A percentile compares a stretch with the other conserved stretches of the same genome.
phyloP scores from a whole-genome alignment of 345 rosid species.

The Arabidopsis arenosa region DNA sequence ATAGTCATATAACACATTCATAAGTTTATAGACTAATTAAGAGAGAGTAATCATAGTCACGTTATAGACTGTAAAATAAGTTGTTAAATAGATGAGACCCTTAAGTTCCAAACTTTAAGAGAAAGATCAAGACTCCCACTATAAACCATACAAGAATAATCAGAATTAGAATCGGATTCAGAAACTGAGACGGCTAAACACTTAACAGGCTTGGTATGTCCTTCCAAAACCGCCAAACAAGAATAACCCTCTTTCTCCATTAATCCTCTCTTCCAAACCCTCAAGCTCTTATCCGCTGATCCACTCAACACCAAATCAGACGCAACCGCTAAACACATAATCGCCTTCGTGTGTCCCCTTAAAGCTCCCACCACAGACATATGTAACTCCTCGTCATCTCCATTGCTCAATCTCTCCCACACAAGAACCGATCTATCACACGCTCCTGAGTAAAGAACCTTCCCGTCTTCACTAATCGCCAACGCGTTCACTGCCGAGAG shows the following conservation, averaged over 20 bases:
- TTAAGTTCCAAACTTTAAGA: slow-evolving; percentile 58
- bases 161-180: slow-evolving; percentile 36
- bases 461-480: slow-evolving; percentile 64
- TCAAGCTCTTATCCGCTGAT: slow-evolving; percentile 66
- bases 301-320: slow-evolving; percentile 69
- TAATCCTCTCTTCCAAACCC: slow-evolving; percentile 66
- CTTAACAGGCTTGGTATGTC: slow-evolving; percentile 71
- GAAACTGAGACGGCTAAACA: slow-evolving; percentile 52
- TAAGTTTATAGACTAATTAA: background rate
- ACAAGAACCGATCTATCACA: slow-evolving; percentile 78
- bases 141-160: slow-evolving; percentile 52
- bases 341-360: slow-evolving; percentile 71
- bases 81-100: slow-evolving; percentile 37
- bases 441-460: slow-evolving; percentile 74
- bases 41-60: slow-evolving; percentile 11
- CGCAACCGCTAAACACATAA: slow-evolving; percentile 64
- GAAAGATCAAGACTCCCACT: slow-evolving; percentile 75
- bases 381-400: slow-evolving; percentile 27
- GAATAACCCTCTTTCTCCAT: slow-evolving; percentile 49
- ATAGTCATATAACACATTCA: slow-evolving; percentile 23
- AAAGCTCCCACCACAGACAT: slow-evolving; percentile 71
- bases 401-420: slow-evolving; percentile 54
- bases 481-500: slow-evolving; percentile 73
- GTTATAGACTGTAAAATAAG: background rate
- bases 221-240: slow-evolving; percentile 65